A percentile compares a stretch with the other conserved stretches of the same genome.
Conservation (phyloP, 768 basidiomycete genomes). For the Daedaleopsis nitida region DNA sequence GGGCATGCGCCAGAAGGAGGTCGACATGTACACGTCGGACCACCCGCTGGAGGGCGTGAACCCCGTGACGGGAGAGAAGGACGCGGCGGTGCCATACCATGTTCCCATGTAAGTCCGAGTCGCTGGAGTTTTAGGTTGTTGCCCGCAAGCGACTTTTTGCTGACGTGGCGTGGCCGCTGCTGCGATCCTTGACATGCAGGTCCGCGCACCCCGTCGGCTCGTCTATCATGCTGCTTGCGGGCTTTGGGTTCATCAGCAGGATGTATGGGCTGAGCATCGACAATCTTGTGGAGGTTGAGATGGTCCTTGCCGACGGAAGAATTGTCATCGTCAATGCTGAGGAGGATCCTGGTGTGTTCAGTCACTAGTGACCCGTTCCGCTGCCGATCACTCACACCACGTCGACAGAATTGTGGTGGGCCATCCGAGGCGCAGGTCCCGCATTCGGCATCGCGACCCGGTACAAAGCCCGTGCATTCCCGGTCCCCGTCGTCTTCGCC, state of each 20-base stretch:
- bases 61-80: conserved; percentile 42
- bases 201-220: conserved; percentile 81
- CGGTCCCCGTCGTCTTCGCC: conserved; percentile 88
- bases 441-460: conserved; percentile 83
- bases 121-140: not conserved
- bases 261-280: conserved; percentile 87
- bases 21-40: conserved; percentile 74
- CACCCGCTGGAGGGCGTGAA: conserved; percentile 58
- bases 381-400: not conserved
- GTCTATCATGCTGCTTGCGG: conserved; percentile 80
- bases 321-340: conserved; percentile 77
- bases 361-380: not conserved
- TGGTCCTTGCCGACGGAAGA: conserved; percentile 89
- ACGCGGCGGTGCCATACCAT: conserved; percentile 71
- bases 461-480: conserved; percentile 89
- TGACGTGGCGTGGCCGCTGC: too few species aligned
- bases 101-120: conserved; percentile 65
- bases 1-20: conserved; percentile 81
- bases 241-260: conserved; percentile 87
- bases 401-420: conserved; percentile 82
- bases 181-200: conserved; percentile 38
- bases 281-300: conserved; percentile 88
- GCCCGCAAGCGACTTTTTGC: not conserved
- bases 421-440: conserved; percentile 80
- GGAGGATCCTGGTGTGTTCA: conserved; percentile 61